phyloP scores from a whole-genome alignment of 768 basidiomycete genomes.

The Pleurotus pulmonarius region DNA sequence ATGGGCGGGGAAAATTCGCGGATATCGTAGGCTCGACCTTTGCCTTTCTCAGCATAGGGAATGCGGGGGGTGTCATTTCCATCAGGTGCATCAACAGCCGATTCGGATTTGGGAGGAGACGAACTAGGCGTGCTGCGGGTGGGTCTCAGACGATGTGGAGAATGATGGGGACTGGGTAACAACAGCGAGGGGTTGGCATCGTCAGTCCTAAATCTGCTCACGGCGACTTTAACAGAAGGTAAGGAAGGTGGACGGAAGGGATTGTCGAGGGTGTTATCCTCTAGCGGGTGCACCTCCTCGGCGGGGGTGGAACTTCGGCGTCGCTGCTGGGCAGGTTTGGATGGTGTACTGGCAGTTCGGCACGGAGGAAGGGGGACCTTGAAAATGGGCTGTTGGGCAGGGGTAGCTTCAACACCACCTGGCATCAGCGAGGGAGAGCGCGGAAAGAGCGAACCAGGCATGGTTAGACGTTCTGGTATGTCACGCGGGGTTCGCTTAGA shows the following conservation, averaged over 20 bases:
- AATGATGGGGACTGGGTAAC: slow-evolving; percentile 39
- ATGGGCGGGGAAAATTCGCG: slow-evolving; percentile 22
- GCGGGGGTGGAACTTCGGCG: slow-evolving; percentile 13
- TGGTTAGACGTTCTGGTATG: slow-evolving; percentile 44
- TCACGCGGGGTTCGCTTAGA: slow-evolving; percentile 26
- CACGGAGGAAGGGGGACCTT: too few species aligned
- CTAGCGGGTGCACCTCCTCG: neutral
- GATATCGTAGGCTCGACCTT: slow-evolving; percentile 34
- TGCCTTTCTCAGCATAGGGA: slow-evolving; percentile 34
- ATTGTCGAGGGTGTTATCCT: slow-evolving; percentile 12
- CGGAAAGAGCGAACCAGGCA: slow-evolving; percentile 79
- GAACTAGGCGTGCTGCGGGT: neutral
- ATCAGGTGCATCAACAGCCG: neutral
- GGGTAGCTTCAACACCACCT: slow-evolving; percentile 36
- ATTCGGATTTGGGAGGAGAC: neutral
- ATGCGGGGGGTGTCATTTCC: slow-evolving; percentile 12
- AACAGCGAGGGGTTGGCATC: slow-evolving; percentile 52
- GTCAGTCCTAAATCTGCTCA: slow-evolving; percentile 40
- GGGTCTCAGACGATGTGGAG: slow-evolving; percentile 20
- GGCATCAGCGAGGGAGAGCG: slow-evolving; percentile 58
- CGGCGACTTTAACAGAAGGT: slow-evolving; percentile 45
- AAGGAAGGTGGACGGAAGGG: slow-evolving; percentile 27
- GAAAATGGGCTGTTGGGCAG: slow-evolving; percentile 23
- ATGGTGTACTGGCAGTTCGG: slow-evolving; percentile 9
- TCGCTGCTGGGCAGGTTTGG: neutral